Percentiles rank a stretch among this genome's conserved stretches.
phyloP scores from a whole-genome alignment of 176 grass and related monocot genomes.

The Cenchrus purpureus region DNA sequence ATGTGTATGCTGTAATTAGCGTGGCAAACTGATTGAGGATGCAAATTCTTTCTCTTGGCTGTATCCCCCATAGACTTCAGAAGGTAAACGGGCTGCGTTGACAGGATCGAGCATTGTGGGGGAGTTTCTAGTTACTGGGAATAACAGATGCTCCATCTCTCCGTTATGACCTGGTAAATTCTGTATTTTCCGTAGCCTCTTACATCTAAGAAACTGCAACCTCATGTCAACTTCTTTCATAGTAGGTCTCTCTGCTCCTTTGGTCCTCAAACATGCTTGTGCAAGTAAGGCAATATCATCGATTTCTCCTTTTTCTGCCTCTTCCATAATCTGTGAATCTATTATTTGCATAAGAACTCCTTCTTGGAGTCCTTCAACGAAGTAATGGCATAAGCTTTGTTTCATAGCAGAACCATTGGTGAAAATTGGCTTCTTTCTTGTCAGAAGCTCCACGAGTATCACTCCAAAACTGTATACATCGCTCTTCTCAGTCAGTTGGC shows the following conservation, averaged over 20 bases:
- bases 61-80: no score
- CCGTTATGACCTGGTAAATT: not conserved
- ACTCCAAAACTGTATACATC: slow-evolving; percentile 73
- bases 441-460: slow-evolving; percentile 46
- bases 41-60: no score
- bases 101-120: not conserved
- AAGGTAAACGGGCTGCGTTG: not conserved
- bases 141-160: slow-evolving; percentile 7
- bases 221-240: slow-evolving; percentile 65
- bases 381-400: slow-evolving; percentile 46
- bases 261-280: slow-evolving; percentile 32
- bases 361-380: slow-evolving; percentile 12
- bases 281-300: slow-evolving; percentile 29
- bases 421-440: slow-evolving; percentile 52
- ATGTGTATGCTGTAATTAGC: no score
- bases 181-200: not conserved
- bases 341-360: slow-evolving; percentile 23
- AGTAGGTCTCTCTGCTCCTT: slow-evolving; percentile 41
- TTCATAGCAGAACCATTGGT: slow-evolving; percentile 10
- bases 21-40: no score
- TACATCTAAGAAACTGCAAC: slow-evolving; percentile 35
- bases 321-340: not conserved
- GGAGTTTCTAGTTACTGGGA: not conserved
- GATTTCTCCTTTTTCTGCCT: slow-evolving; percentile 35
- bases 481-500: slow-evolving; percentile 51